Evolutionary conservation across 148 eudicot genomes (phyloP).

Genomic region (Cornus florida): DNA sequence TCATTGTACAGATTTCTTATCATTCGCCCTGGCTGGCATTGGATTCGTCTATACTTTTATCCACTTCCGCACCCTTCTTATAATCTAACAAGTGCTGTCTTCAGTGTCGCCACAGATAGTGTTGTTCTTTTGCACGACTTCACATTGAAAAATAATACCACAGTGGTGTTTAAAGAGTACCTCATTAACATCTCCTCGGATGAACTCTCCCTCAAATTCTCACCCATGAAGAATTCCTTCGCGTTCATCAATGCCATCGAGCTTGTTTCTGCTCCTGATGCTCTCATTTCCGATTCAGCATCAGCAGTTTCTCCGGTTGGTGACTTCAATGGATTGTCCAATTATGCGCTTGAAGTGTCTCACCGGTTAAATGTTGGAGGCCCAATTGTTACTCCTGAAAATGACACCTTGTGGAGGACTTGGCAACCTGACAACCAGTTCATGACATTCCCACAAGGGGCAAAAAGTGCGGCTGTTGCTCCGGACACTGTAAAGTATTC

Average conservation of each 20-base stretch:
- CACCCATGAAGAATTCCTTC: conserved; percentile 48
- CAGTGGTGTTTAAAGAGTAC: conserved; percentile 45
- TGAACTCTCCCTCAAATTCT: conserved; percentile 39
- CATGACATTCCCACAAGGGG: conserved; percentile 43
- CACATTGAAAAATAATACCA: conserved; percentile 19
- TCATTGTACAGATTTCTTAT: conserved; percentile 52
- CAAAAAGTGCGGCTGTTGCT: conserved; percentile 21
- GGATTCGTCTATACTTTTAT: conserved; percentile 54
- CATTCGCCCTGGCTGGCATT: conserved; percentile 47
- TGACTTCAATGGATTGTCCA: conserved; percentile 21
- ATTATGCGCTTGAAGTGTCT: conserved; percentile 37
- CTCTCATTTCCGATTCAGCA: conserved; percentile 39
- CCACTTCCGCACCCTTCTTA: conserved; percentile 52
- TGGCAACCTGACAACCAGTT: conserved; percentile 44
- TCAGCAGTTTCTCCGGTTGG: conserved; percentile 31
- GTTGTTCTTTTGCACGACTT: conserved; percentile 57
- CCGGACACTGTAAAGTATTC: conserved; percentile 40
- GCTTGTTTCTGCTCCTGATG: conserved; percentile 49
- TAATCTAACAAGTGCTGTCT: conserved; percentile 42
- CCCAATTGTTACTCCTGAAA: conserved; percentile 40
- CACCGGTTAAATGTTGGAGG: conserved; percentile 60
- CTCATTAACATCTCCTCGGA: conserved; percentile 44
- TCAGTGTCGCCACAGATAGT: conserved; percentile 42
- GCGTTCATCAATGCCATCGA: conserved; percentile 66
- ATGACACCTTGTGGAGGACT: conserved; percentile 56